phyloP scores from a whole-genome alignment of 768 basidiomycete genomes.

The Saitozyma sp. region DNA sequence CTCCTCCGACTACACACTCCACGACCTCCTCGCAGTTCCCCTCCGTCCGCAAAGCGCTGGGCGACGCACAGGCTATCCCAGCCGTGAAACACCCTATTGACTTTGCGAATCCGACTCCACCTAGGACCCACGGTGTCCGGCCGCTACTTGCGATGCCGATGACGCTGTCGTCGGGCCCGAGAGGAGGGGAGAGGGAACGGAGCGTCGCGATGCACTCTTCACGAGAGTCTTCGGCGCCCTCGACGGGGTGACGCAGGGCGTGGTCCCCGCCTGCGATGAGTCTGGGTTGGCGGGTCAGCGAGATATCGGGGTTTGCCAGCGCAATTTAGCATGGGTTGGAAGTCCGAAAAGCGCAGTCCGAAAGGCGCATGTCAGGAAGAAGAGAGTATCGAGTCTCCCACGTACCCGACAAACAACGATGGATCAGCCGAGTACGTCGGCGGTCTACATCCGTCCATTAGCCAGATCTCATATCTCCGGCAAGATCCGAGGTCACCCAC shows the following conservation, averaged over 20 bases:
- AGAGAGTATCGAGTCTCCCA: too few relatives aligned
- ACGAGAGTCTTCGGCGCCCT: constrained; percentile 10
- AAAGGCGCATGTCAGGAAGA: too few relatives aligned
- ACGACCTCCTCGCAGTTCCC: constrained; percentile 8
- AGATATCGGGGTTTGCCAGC: too few relatives aligned
- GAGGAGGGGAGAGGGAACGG: constrained; percentile 1
- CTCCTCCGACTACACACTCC: constrained; percentile 9
- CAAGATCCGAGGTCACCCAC: not conserved
- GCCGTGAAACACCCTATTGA: constrained; percentile 6
- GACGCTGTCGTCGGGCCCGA: not conserved
- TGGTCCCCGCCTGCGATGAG: constrained; percentile 11
- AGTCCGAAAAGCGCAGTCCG: too few relatives aligned
- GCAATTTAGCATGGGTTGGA: too few relatives aligned
- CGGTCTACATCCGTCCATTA: constrained; percentile 7
- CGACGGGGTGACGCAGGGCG: constrained; percentile 12
- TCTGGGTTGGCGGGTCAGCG: not conserved
- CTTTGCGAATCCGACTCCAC: not conserved
- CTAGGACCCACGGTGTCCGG: constrained; percentile 13
- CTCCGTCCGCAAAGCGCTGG: constrained; percentile 3
- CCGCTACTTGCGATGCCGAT: constrained; percentile 14
- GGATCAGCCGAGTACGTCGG: constrained; percentile 13
- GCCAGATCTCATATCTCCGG: not conserved
- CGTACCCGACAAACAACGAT: constrained; percentile 6
- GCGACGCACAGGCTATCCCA: constrained; percentile 5
- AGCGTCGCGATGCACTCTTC: not conserved